Conservation (phyloP, 2,329 filamentous ascomycete species). For the Cladosporium oxysporum region DNA sequence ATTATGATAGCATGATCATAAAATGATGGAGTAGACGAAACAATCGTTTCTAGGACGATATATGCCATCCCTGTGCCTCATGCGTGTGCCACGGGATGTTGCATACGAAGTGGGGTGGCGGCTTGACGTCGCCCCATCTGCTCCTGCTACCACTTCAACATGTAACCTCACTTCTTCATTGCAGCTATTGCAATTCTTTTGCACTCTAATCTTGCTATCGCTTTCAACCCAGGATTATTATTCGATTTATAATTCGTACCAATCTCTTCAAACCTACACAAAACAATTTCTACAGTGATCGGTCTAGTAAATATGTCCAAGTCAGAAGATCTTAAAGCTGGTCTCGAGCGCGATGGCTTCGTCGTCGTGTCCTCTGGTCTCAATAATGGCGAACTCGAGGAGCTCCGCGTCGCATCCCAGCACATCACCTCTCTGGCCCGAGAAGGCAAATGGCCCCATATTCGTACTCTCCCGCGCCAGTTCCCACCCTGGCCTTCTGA, state of each 20-base stretch:
- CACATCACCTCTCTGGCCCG: conserved; percentile 64
- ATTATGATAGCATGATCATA: not conserved
- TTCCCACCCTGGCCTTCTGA: conserved; percentile 79
- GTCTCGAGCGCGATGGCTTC: conserved; percentile 64
- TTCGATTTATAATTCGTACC: not conserved
- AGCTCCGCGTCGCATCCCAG: conserved; percentile 62
- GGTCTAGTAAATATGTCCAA: not conserved
- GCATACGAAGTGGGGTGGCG: conserved; percentile 13
- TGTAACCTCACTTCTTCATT: conserved; percentile 17
- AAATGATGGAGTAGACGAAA: not conserved
- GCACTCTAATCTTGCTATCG: not conserved
- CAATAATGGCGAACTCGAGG: conserved; percentile 54
- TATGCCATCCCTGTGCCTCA: not conserved
- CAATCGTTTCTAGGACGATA: not conserved
- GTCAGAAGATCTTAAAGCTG: not conserved
- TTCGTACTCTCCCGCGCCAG: conserved; percentile 84
- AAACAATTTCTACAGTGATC: not conserved
- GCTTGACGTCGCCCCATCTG: conserved; percentile 1
- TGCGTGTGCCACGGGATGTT: conserved; percentile 6
- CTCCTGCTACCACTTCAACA: not conserved
- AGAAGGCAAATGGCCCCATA: conserved; percentile 73
- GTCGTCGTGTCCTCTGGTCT: conserved; percentile 70
- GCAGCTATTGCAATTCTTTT: not conserved
- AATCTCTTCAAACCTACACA: not conserved
- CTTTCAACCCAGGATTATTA: not conserved